Base-by-base conservation (phyloP, 148 eudicot genomes). In the Cornus kousa region DNA sequence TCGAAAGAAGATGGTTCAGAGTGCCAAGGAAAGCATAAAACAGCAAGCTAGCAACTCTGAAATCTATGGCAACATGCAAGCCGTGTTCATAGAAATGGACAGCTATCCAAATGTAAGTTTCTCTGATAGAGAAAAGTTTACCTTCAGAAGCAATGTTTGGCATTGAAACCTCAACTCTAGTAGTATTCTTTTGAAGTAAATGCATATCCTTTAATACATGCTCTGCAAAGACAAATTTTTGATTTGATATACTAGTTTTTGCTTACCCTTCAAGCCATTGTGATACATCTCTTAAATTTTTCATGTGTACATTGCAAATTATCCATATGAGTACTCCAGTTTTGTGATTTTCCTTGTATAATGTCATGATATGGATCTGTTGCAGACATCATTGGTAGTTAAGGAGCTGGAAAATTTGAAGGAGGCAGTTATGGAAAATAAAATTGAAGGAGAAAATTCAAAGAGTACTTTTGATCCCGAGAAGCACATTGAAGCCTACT, bases 31-130 rank as follows among this genome's bases (percentile, higher is more conserved):
- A 83, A 75, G 90, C 88, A 88, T 91, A 20, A 78, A 88, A 59
- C 80, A 81, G 62, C 83, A 93, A 64, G 92, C 88, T 55, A 87
- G 82, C 67, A 84, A 83, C 65, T 85, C 82, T 14, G 95, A 93
- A 82, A 84, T 93, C 16, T 93, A 93, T 77, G 91, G 91, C n/a
- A 80, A 85, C 74, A 85, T 93, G 90, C 90, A 91, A 76, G 91
- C 85, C 48, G 83, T 87, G 13, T 93, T 93, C 75, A 46, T 90
- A 53, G 86, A 88, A 71, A 79, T 89, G 86, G 98, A 94, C 14
- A 80, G 77, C 68, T 64, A 83, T 83, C 86, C 84, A 9, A 70
- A 77, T 20, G 94, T 91, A 86, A 77, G 89, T 85, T 10, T 20
- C 75, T 71, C 32, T 43, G 48, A 43, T 43, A 43, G 8, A 43